These are phyloP conservation scores for Colletotrichum euphorbiae DNA, from an alignment of 2,329 filamentous ascomycete species.

Conservation along the genomic window DNA sequence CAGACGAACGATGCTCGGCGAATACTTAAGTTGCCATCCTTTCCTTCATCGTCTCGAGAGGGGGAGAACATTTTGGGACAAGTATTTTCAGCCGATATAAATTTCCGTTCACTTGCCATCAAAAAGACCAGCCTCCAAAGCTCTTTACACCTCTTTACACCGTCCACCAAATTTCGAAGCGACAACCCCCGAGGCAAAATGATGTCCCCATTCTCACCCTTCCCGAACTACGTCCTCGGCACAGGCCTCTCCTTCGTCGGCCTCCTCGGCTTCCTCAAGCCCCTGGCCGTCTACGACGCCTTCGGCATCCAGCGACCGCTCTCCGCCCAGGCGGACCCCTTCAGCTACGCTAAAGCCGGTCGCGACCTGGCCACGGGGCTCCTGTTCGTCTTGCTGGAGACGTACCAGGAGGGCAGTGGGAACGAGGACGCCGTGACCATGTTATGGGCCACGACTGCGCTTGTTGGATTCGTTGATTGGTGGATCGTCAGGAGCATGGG, in stretches of 20 bases:
- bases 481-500: conserved; percentile 19
- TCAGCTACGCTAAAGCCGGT: conserved; percentile 29
- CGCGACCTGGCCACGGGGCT: conserved; percentile 21
- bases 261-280: conserved; percentile 38
- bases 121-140: too few species aligned
- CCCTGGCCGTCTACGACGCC: conserved; percentile 32
- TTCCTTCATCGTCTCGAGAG: background rate
- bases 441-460: conserved; percentile 21
- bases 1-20: conserved; percentile 17
- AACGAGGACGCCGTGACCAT: conserved; percentile 39
- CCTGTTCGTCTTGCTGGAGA: conserved; percentile 35
- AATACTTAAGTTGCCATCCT: conserved; percentile 19
- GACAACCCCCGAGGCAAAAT: background rate
- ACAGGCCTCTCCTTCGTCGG: conserved; percentile 43
- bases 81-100: background rate
- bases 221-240: conserved; percentile 41
- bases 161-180: too few species aligned
- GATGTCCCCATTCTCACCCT: conserved; percentile 29
- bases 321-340: conserved; percentile 1
- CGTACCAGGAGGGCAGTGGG: conserved; percentile 33
- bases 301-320: conserved; percentile 24
- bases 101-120: background rate
- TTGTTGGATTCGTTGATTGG: conserved; percentile 27
- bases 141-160: too few species aligned
- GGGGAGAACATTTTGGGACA: rapidly evolving